Conservation (phyloP, 352 stramenopile species). For the Elongisporangium undulatum region DNA sequence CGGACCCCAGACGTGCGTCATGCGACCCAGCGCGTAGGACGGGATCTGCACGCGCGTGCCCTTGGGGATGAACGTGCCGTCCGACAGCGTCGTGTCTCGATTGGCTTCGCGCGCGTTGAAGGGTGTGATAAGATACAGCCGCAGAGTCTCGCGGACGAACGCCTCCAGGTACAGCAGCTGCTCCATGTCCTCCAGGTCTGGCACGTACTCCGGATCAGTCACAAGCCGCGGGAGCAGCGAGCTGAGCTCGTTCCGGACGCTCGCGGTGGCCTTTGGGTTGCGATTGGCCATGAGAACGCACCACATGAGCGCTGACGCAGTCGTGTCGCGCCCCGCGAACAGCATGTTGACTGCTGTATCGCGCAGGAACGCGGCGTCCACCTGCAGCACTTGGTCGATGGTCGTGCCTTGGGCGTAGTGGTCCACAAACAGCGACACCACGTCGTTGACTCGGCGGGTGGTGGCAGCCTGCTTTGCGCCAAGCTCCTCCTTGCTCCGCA, state of each 20-base stretch:
- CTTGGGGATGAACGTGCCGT: conserved; percentile 55
- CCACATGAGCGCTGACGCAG: conserved; percentile 43
- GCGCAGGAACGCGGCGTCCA: conserved; percentile 34
- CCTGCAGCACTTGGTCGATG: conserved; percentile 17
- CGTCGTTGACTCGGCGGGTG: conserved; percentile 1
- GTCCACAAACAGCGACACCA: conserved; percentile 20
- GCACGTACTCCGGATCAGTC: conserved; percentile 15
- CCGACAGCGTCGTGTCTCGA: conserved; percentile 54
- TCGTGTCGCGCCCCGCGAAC: conserved; percentile 52
- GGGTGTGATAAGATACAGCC: conserved; percentile 58
- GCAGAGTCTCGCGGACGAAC: conserved; percentile 54
- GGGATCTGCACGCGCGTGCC: conserved; percentile 18
- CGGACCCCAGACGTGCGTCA: conserved; percentile 29
- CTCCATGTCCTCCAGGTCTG: conserved; percentile 41
- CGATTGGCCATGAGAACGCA: conserved; percentile 53
- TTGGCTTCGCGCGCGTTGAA: conserved; percentile 43
- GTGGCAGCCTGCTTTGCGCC: background rate
- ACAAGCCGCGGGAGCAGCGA: conserved; percentile 30
- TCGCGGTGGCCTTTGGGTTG: conserved; percentile 36
- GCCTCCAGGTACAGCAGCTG: conserved; percentile 54
- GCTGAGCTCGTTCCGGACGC: conserved; percentile 39
- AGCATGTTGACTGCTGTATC: conserved; percentile 56
- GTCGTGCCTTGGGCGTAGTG: conserved; percentile 8
- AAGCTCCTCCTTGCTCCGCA: background rate
- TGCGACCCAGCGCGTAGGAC: conserved; percentile 28